Percentiles rank a stretch among this genome's conserved stretches.
Conservation (phyloP, 257 asterid genomes). For the Eustoma russellianum region DNA sequence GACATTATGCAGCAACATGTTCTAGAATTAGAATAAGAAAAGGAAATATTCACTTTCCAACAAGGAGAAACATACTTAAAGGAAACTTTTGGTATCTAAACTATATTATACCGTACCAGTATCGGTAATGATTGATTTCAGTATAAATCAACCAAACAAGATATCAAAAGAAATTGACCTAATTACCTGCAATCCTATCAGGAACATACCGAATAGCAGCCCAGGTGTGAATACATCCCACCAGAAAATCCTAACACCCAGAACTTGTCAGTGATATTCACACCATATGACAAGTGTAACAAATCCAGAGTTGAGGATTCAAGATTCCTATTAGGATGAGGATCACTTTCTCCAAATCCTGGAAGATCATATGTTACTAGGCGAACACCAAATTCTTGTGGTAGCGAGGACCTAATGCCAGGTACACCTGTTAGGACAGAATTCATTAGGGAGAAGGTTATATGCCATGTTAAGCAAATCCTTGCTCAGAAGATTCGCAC, state of each 20-base stretch:
- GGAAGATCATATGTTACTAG: slow-evolving; percentile 86
- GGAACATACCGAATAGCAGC: slow-evolving; percentile 93
- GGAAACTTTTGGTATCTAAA: no score
- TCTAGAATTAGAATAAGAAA: no score
- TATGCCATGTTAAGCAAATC: not conserved
- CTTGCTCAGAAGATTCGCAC: not conserved
- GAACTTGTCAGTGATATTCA: slow-evolving; percentile 67
- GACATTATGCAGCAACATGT: not conserved
- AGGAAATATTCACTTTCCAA: no score
- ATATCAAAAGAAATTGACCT: not conserved
- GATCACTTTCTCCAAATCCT: slow-evolving; percentile 96
- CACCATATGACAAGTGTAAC: slow-evolving; percentile 69
- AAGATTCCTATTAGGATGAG: slow-evolving; percentile 73
- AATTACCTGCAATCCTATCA: slow-evolving; percentile 73
- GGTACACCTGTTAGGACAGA: slow-evolving; percentile 64
- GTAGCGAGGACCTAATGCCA: slow-evolving; percentile 50
- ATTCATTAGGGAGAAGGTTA: not conserved
- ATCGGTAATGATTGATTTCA: no score
- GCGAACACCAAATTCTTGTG: slow-evolving; percentile 77
- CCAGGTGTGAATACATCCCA: slow-evolving; percentile 88
- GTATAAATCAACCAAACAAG: no score
- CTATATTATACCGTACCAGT: no score
- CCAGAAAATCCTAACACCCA: slow-evolving; percentile 78
- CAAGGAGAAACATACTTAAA: no score
- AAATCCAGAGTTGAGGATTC: slow-evolving; percentile 92